These are phyloP conservation scores for Solanum sejunctum DNA, from an alignment of 257 asterid genomes.

Conservation along the genomic window DNA sequence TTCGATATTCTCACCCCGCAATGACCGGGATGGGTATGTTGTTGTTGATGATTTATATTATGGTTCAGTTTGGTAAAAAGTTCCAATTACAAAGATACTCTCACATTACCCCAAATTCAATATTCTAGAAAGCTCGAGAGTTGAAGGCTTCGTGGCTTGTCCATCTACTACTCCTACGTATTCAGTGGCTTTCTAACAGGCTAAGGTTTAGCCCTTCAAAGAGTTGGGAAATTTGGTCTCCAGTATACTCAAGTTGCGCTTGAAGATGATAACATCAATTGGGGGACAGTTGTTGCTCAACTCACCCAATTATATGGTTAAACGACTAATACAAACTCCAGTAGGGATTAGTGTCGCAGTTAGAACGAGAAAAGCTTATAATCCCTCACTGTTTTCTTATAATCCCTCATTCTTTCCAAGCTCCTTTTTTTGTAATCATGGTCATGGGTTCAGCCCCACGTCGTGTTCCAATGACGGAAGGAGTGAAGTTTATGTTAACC, in stretches of 20 bases:
- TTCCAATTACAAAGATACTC: too few species aligned
- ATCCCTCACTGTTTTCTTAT: neutral
- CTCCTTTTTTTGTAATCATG: neutral
- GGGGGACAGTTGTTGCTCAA: constrained; percentile 34
- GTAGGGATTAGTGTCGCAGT: constrained; percentile 10
- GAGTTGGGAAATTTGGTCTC: neutral
- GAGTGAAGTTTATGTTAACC: constrained; percentile 25
- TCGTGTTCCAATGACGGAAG: constrained; percentile 29
- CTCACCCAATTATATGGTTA: constrained; percentile 18
- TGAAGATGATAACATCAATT: constrained; percentile 21
- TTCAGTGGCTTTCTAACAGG: too few species aligned
- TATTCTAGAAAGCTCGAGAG: too few species aligned
- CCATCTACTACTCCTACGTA: too few species aligned
- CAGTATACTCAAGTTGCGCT: neutral
- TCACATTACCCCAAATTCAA: too few species aligned
- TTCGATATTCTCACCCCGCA: too few species aligned
- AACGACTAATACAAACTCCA: constrained; percentile 9
- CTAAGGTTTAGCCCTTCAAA: neutral
- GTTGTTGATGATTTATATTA: too few species aligned
- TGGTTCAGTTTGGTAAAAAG: too few species aligned
- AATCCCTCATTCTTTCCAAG: neutral
- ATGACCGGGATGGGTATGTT: too few species aligned
- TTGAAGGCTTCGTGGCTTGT: too few species aligned
- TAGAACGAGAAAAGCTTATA: neutral
- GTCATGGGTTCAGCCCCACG: constrained; percentile 8